These are phyloP conservation scores for Podospora tetraspora DNA, from an alignment of 495 filamentous ascomycete species.

Conservation along the genomic window DNA sequence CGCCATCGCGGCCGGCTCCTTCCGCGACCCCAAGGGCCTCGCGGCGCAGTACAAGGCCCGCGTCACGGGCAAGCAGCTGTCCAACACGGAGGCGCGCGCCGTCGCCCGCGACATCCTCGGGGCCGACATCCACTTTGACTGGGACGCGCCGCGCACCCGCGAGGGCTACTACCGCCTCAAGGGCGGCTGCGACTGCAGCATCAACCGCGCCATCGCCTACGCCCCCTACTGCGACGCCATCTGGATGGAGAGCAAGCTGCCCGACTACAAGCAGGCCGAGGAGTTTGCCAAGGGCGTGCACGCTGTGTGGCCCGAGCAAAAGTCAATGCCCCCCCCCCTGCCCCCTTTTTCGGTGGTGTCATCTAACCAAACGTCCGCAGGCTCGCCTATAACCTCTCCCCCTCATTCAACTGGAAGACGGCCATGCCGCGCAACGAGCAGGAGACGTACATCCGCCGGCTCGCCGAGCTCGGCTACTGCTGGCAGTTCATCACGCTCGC, in stretches of 20 bases:
- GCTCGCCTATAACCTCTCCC: slow-evolving; percentile 94
- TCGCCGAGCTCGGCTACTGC: slow-evolving; percentile 85
- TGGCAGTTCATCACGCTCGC: slow-evolving; percentile 99
- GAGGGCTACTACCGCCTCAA: slow-evolving; percentile 92
- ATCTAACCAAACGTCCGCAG: slow-evolving; percentile 36
- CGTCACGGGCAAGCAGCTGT: slow-evolving; percentile 65
- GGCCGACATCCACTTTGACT: slow-evolving; percentile 82
- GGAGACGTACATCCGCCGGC: slow-evolving; percentile 91
- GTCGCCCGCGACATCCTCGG: slow-evolving; percentile 81
- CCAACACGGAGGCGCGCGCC: slow-evolving; percentile 73
- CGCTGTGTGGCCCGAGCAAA: slow-evolving; percentile 91
- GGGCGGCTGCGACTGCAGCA: slow-evolving; percentile 85
- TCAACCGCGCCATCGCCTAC: slow-evolving; percentile 88
- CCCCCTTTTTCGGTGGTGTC: neutral
- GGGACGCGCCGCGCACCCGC: slow-evolving; percentile 83
- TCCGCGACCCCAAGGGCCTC: slow-evolving; percentile 61
- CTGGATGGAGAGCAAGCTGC: slow-evolving; percentile 99
- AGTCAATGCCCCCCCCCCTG: slow-evolving; percentile 51
- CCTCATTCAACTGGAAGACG: slow-evolving; percentile 99
- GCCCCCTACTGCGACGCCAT: slow-evolving; percentile 92
- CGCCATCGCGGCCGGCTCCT: slow-evolving; percentile 57
- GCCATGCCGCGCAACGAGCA: slow-evolving; percentile 92
- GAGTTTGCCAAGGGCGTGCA: slow-evolving; percentile 94
- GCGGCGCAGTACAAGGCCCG: slow-evolving; percentile 58
- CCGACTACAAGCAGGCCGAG: slow-evolving; percentile 86